Evolutionary conservation across 2,329 filamentous ascomycete genomes (phyloP), one percentile per base, ranked within the genome.

Genomic region (Cytospora mali): DNA sequence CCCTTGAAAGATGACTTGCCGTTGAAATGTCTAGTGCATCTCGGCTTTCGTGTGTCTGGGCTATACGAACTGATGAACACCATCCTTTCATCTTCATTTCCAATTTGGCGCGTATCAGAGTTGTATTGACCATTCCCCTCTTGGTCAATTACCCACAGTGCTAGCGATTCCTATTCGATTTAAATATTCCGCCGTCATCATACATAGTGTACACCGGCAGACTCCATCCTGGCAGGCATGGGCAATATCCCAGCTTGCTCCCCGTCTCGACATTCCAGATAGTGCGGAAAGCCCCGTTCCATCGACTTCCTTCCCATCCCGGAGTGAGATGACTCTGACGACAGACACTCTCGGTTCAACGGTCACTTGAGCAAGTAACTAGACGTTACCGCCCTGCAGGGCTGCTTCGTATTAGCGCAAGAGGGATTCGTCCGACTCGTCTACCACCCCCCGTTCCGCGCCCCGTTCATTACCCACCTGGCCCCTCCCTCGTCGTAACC

Each of bases 141-240:
- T 46, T 21, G 50, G 46, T 21, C 10, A 33, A 25, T 54, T 54
- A 60, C 18, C 58, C 58, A 60, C 58, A 21, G 27, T 50, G 39
- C 58, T 60, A 60, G 50, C 50, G 35, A 49, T 42, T 60, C 29
- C 27, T 35, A 59, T 33, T 53, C 49, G 16, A n/a, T 53, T 53
- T 29, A 50, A 25, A 28, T n/a, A n/a, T 54, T 46, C 42, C 42
- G 42, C 42, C 50, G 46, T 35, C 4, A 29, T 60, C 35, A 28
- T 48, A 27, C 56, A 39, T 13, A n/a, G n/a, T n/a, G n/a, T n/a
- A n/a, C n/a, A n/a, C n/a, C n/a, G n/a, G n/a, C n/a, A n/a, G n/a
- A n/a, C n/a, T n/a, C n/a, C n/a, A n/a, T n/a, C n/a, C n/a, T n/a
- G n/a, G n/a, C n/a, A 10, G 49, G 39, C 50, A 50, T 54, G 50